A percentile compares a stretch with the other conserved stretches of the same genome.
Conservation (phyloP, 495 filamentous ascomycete species). For the Annulohypoxylon maeteangense region DNA sequence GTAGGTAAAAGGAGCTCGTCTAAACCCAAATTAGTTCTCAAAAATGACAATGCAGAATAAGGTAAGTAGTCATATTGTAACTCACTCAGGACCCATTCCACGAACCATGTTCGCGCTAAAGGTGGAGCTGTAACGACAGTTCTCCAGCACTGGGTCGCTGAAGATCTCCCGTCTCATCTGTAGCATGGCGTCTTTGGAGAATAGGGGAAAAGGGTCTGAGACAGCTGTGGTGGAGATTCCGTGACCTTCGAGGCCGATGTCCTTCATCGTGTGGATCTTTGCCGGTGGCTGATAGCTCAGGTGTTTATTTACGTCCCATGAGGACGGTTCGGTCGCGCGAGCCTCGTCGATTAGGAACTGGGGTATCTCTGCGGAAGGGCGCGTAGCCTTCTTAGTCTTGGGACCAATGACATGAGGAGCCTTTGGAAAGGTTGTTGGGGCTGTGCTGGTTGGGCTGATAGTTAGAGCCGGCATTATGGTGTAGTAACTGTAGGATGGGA, state of each 20-base stretch:
- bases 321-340: slow-evolving; percentile 1
- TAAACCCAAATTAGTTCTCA: neutral
- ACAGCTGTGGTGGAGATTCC: slow-evolving; percentile 5
- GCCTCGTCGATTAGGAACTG: slow-evolving; percentile 2
- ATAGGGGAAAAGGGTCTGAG: slow-evolving; percentile 22
- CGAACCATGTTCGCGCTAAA: slow-evolving; percentile 14
- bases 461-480: slow-evolving; percentile 13
- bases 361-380: neutral
- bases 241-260: slow-evolving; percentile 10
- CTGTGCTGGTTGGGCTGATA: neutral
- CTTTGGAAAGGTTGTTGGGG: neutral
- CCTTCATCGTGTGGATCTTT: slow-evolving; percentile 17
- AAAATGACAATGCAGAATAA: too few relatives aligned
- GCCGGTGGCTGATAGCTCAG: slow-evolving; percentile 8
- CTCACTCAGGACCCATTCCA: slow-evolving; percentile 14
- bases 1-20: slow-evolving; percentile 60
- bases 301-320: slow-evolving; percentile 15
- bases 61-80: neutral
- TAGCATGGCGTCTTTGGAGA: slow-evolving; percentile 12
- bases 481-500: neutral
- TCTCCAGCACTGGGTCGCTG: slow-evolving; percentile 2
- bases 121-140: slow-evolving; percentile 9
- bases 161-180: slow-evolving; percentile 20
- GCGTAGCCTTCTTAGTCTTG: slow-evolving; percentile 14
- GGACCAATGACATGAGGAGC: slow-evolving; percentile 13